Evolutionary conservation across 495 filamentous ascomycete species (phyloP), one percentile per base, ranked within the genome.

Genomic region (Evansstolkia leycettana): DNA sequence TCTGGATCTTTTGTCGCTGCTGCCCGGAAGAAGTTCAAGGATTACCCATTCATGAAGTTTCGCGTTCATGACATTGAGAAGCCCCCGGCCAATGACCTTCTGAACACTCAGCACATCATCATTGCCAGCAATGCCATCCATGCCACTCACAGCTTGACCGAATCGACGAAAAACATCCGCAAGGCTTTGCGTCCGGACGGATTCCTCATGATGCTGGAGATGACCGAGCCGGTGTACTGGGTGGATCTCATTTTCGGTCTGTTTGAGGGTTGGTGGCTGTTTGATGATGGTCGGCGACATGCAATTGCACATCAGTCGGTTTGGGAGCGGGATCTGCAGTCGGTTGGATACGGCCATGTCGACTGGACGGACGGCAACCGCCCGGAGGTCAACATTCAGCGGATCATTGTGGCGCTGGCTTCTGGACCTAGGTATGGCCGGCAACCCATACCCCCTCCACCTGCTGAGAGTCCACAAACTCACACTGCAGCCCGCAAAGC

Each of bases 261-360:
- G 5, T 53, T 73, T 0, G 60, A 69, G 13, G 69, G 70, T 5
- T 75, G 71, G 71, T 73, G 70, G 70, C 47, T 64, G 10, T 65
- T 65, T 11, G 55, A 58, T 3, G 70, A 75, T 41, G 67, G 69
- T 2, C 58, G 67, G 0, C 37, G 27, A 2, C 67, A 75, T 43
- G 65, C 65, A 0, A 36, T 73, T 5, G 46, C 54, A 0, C 36
- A 46, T 11, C 43, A 54, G 17, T 16, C 32, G 0, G 33, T 36
- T 1, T 72, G 69, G 70, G 45, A 65, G 18, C 18, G 25, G 0
- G 52, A n/a, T n/a, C n/a, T n/a, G n/a, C n/a, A n/a, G n/a, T 26
- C 24, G 7, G 24, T 26, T 7, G 24, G 24, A 26, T 26, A 26
- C 44, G 55, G 52, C 9, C 51, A 62, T 42, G 62, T 72, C 2